Base-by-base conservation (phyloP, 1,284 basidiomycete species). In the Schizopora paradoxa region DNA sequence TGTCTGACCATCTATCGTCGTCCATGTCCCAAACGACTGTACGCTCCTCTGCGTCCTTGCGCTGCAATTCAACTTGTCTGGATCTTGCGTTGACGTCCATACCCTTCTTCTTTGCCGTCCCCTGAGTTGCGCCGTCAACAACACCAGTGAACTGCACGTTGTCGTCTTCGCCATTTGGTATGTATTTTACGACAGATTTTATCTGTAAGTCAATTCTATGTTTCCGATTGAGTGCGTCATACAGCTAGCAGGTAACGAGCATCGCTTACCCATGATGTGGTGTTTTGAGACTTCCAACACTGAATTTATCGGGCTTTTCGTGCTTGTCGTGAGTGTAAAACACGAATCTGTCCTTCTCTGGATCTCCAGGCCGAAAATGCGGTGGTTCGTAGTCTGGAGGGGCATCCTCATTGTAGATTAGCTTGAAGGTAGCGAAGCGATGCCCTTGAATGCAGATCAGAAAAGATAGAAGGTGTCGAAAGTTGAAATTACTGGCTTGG, bases 371-470 rank as follows among this genome's bases (percentile, higher is more conserved):
- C 44, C 74, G 72, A 57, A 89, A 89, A 60, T 82, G 69, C 0
- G 81, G 82, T 4, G 86, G 86, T 58, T 89, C 85, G 52, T 89
- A 89, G 42, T 86, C 78, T 4, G 72, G 65, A 0, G 88, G 89
- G 4, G 86, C 82, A 16, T 78, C 69, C 32, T 86, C 78, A 16
- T 78, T 81, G 59, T 89, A 91, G 56, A 84, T 86, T 11, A 87
- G 64, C 58, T 91, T 91, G 66, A 91, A 85, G n/a, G 82, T 86
- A 18, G 86, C 85, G 58, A 74, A 91, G 26, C 87, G 79, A 38
- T 78, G 81, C 57, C 77, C 87, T 90, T 52, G 26, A 22, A n/a
- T 25, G 16, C 19, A 19, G 13, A 37, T 10, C 2, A 23, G 41
- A 41, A 34, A 31, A 22, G 3, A 8, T 23, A 13, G 13, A 26